Evolutionary conservation across 1,284 basidiomycete genomes (phyloP), one percentile per base, ranked within the genome.

Genomic region (Boletellus sp.): DNA sequence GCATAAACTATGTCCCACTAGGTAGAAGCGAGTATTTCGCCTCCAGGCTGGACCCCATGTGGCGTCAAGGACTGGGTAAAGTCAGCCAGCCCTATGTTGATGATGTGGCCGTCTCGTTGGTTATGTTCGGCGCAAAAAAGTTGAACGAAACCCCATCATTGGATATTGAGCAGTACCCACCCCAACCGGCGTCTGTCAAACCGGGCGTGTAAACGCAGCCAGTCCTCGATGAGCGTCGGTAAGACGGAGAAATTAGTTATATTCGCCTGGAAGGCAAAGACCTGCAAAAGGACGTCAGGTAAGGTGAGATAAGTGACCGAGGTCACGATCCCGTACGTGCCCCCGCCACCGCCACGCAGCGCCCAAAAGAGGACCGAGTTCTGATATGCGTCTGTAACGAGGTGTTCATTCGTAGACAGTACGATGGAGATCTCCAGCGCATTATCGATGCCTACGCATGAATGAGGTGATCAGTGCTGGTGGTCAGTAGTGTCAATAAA

Each of bases 361-460:
- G 76, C 75, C 70, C 74, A 78, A 59, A 77, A 79, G 5, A 39
- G 54, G 20, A 59, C 49, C 3, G 32, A 8, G 6, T 52, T 35
- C 20, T 60, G 55, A 34, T 60, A 36, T 2, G 33, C 21, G 30
- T 62, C 64, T 33, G 45, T 42, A 3, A 39, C 47, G 36, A 63
- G 32, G 19, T 45, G 50, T 25, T 53, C 41, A 2, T 53, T 50
- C 0, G 53, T 53, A 37, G 56, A 54, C 17, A 54, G 51, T 1
- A 65, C 52, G 3, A 63, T 23, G 1, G 49, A 53, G 26, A 59
- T 55, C 46, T 55, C 51, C 40, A 78, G 45, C 2, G 64, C 69
- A 21, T 74, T 72, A 49, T 74, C 73, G n/a, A 72, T 69, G 8
- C 71, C 72, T 72, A 30, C 36, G n/a, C 29, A 33, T 27, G 48